These are phyloP conservation scores for Effrenium voratum DNA, from an alignment of 73 alveolate species.

Conservation along the genomic window DNA sequence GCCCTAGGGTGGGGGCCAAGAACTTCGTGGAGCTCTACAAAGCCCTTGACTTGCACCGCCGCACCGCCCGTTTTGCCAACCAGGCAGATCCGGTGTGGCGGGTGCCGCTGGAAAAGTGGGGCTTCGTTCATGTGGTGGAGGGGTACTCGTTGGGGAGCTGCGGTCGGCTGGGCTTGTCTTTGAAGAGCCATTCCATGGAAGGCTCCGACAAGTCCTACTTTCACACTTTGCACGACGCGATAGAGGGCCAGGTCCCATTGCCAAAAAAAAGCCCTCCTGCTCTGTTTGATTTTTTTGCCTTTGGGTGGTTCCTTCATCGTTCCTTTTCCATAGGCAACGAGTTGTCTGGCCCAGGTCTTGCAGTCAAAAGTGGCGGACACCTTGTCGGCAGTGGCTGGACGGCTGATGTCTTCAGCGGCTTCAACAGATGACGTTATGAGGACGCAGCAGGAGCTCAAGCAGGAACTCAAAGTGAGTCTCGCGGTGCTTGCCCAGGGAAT, in stretches of 20 bases:
- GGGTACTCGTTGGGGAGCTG: not conserved
- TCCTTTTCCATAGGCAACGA: too few relatives aligned
- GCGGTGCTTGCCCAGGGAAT: not conserved
- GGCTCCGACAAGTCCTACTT: not conserved
- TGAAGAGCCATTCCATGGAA: not conserved
- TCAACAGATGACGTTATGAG: not conserved
- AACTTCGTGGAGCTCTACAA: not conserved
- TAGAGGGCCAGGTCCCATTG: not conserved
- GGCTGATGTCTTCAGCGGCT: not conserved
- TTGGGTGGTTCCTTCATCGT: too few relatives aligned
- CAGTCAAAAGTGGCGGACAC: too few relatives aligned
- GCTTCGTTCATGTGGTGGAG: not conserved
- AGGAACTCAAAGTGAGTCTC: not conserved
- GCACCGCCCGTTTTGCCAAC: not conserved
- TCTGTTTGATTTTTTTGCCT: too few relatives aligned
- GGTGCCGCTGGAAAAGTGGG: not conserved
- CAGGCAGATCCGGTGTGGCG: not conserved
- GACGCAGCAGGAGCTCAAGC: too few relatives aligned
- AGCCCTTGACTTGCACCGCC: not conserved
- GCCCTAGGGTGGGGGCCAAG: not conserved
- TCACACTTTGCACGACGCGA: not conserved
- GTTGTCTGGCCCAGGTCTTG: too few relatives aligned
- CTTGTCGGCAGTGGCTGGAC: too few relatives aligned
- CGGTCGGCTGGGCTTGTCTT: not conserved
- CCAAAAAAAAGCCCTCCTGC: too few relatives aligned